Conservation (phyloP, 768 basidiomycete species). For the Russula foetens region DNA sequence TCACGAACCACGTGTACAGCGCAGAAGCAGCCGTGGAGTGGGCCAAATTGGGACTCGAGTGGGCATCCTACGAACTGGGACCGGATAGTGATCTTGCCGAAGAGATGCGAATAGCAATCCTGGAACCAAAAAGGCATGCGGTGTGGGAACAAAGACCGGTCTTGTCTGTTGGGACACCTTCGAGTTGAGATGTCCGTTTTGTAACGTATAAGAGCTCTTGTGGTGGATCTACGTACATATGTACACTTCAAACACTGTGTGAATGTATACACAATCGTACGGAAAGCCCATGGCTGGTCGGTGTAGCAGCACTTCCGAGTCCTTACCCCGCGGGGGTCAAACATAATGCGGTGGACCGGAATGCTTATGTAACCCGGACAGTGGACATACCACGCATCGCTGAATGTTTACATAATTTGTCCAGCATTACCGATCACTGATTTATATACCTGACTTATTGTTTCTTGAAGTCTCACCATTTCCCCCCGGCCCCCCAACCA, state of each 20-base stretch:
- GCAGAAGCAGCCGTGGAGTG: slow-evolving; percentile 39
- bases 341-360: not conserved
- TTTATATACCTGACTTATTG: no score
- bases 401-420: not conserved
- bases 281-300: no score
- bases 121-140: slow-evolving; percentile 35
- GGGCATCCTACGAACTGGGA: slow-evolving; percentile 53
- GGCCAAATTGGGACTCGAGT: slow-evolving; percentile 41
- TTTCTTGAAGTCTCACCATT: no score
- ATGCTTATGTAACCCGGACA: slow-evolving; percentile 1
- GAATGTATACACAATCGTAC: no score
- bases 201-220: not conserved
- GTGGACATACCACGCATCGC: no score
- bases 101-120: slow-evolving; percentile 31
- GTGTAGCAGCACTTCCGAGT: no score
- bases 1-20: slow-evolving; percentile 27
- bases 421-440: not conserved
- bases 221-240: not conserved
- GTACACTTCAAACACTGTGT: no score
- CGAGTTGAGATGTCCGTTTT: not conserved
- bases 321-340: no score
- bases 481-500: no score
- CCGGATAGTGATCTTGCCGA: slow-evolving; percentile 40
- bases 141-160: slow-evolving; percentile 38
- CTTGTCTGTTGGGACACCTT: slow-evolving; percentile 19